Conservation (phyloP, 2,329 filamentous ascomycete species). For the Sporothrix phasma region DNA sequence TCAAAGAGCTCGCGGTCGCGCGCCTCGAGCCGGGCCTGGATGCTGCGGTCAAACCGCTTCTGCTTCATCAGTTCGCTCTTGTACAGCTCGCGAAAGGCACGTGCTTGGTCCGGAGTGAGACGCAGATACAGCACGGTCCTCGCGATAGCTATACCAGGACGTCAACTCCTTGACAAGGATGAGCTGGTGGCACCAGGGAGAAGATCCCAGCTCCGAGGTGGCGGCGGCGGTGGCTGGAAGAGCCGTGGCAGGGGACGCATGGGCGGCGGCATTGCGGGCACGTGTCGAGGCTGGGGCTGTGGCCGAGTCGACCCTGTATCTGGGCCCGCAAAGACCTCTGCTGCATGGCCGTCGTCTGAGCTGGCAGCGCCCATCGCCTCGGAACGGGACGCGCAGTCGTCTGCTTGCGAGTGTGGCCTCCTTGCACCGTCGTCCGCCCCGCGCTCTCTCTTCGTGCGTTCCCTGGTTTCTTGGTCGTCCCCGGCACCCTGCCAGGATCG, state of each 20-base stretch:
- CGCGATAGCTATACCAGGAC: slow-evolving; percentile 1
- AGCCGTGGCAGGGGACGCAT: not conserved
- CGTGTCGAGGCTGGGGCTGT: not conserved
- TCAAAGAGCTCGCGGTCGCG: not conserved
- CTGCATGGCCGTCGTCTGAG: no score
- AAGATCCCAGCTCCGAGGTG: not conserved
- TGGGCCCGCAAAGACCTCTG: no score
- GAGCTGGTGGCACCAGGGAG: slow-evolving; percentile 17
- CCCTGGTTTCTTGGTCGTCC: no score
- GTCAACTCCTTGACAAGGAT: slow-evolving; percentile 17
- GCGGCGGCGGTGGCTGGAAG: not conserved
- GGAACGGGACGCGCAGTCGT: no score
- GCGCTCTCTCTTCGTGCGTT: not conserved
- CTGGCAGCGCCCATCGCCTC: no score
- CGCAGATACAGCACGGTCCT: not conserved
- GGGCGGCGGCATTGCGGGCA: not conserved
- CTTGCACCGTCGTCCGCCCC: not conserved
- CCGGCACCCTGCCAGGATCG: not conserved
- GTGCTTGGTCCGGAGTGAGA: slow-evolving; percentile 6
- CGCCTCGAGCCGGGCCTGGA: not conserved
- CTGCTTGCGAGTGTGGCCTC: no score
- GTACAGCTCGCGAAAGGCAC: slow-evolving; percentile 14
- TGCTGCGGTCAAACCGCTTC: not conserved
- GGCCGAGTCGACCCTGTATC: no score
- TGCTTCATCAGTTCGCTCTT: not conserved